phyloP scores from a whole-genome alignment of 345 rosid species.

The Eucalyptus shirleyi region DNA sequence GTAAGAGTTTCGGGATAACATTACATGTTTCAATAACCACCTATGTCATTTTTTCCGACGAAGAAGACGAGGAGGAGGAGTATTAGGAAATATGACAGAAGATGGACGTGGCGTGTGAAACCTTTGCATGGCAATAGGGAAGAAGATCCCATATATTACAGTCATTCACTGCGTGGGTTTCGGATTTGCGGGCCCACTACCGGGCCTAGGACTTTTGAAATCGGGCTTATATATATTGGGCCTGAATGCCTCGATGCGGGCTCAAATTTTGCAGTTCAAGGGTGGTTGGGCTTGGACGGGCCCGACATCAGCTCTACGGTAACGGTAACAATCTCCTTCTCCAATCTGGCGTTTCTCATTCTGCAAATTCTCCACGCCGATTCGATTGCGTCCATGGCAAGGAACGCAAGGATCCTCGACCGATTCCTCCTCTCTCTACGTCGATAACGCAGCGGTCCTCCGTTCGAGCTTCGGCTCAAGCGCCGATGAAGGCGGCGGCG shows the following conservation, averaged over 20 bases:
- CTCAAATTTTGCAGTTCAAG: neutral
- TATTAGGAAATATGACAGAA: neutral
- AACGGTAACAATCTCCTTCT: neutral
- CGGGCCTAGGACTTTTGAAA: neutral
- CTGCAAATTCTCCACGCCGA: neutral
- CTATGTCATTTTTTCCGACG: neutral
- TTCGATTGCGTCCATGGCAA: neutral
- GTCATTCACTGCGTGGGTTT: neutral
- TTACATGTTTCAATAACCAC: neutral
- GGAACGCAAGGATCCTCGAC: neutral
- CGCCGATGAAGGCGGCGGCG: neutral
- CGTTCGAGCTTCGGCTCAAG: neutral
- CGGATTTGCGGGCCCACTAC: neutral
- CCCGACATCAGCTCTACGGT: neutral
- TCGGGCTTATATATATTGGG: neutral
- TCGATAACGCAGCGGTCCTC: neutral
- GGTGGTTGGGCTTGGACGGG: neutral
- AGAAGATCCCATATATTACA: neutral
- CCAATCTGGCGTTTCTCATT: neutral
- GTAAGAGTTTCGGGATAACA: fast-evolving
- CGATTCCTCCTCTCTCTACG: neutral
- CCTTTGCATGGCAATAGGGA: neutral
- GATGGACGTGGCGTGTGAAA: neutral
- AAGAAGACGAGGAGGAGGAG: neutral
- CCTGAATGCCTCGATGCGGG: neutral